Conservation (phyloP, 148 eudicot species). For the Rheum nobile region DNA sequence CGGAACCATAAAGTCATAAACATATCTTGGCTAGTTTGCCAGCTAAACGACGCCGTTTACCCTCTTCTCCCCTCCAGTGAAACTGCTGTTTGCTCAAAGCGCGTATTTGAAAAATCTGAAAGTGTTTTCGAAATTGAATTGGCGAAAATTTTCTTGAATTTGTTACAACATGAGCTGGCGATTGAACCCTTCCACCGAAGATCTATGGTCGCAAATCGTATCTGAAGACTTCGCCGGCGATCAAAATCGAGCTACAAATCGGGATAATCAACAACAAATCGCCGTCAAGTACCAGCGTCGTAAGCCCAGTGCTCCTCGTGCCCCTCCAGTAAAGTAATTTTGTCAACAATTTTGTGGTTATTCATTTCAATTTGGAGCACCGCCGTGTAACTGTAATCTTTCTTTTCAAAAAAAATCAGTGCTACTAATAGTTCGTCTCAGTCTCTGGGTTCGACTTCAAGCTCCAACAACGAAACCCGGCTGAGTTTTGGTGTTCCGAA, state of each 20-base stretch:
- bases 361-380: neutral
- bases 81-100: too few species aligned
- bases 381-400: neutral
- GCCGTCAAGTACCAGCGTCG: constrained; percentile 31
- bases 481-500: constrained; percentile 38
- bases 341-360: neutral
- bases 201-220: constrained; percentile 46
- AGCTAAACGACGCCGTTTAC: too few species aligned
- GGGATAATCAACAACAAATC: constrained; percentile 20
- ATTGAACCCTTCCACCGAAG: constrained; percentile 12
- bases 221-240: constrained; percentile 24
- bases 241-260: neutral
- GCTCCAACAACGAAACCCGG: constrained; percentile 23
- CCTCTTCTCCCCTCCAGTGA: too few species aligned
- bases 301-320: constrained; percentile 3
- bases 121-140: too few species aligned
- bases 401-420: neutral
- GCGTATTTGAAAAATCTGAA: too few species aligned
- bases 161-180: neutral
- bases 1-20: too few species aligned
- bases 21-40: too few species aligned
- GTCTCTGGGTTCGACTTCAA: constrained; percentile 20
- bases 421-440: constrained; percentile 19
- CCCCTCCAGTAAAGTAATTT: constrained; percentile 10
- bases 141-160: neutral